These are phyloP conservation scores for Aspergillus proliferans DNA, from an alignment of 2,329 filamentous ascomycete genomes.

Conservation along the genomic window DNA sequence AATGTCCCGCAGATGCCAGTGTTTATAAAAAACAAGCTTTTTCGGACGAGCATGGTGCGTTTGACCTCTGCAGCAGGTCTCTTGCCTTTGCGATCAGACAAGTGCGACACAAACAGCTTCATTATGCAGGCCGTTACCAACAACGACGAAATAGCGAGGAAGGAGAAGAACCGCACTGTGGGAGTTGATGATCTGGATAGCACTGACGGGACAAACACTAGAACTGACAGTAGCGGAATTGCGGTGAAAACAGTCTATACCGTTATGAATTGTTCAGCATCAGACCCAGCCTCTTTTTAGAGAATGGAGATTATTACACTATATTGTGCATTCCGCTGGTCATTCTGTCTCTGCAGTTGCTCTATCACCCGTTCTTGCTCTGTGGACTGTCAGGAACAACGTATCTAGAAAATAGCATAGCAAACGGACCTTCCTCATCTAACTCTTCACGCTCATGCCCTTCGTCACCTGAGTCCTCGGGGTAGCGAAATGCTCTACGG, in stretches of 20 bases:
- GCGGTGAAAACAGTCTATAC: slow-evolving; percentile 29
- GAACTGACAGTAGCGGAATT: slow-evolving; percentile 27
- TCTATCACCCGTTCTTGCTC: slow-evolving; percentile 40
- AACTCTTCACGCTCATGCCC: slow-evolving; percentile 55
- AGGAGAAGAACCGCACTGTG: slow-evolving; percentile 20
- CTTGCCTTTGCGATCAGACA: slow-evolving; percentile 24
- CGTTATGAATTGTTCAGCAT: not conserved
- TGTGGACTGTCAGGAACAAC: slow-evolving; percentile 10
- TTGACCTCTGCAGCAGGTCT: slow-evolving; percentile 18
- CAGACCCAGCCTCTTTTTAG: not conserved
- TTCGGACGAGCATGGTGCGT: slow-evolving; percentile 12
- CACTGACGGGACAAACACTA: slow-evolving; percentile 27
- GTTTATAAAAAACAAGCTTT: slow-evolving; percentile 23
- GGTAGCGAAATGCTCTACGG: slow-evolving; percentile 72
- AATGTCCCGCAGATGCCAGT: slow-evolving; percentile 24
- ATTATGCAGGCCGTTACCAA: slow-evolving; percentile 34
- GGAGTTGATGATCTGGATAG: slow-evolving; percentile 15
- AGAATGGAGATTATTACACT: slow-evolving; percentile 24
- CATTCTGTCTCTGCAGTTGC: slow-evolving; percentile 30
- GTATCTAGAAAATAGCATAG: not conserved
- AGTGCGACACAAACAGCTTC: slow-evolving; percentile 22
- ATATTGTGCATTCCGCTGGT: slow-evolving; percentile 35
- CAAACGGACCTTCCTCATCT: slow-evolving; percentile 63
- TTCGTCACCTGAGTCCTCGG: slow-evolving; percentile 50
- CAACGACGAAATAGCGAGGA: slow-evolving; percentile 32